These are phyloP conservation scores for Lavandula angustifolia DNA, from an alignment of 257 asterid species.

Conservation along the genomic window DNA sequence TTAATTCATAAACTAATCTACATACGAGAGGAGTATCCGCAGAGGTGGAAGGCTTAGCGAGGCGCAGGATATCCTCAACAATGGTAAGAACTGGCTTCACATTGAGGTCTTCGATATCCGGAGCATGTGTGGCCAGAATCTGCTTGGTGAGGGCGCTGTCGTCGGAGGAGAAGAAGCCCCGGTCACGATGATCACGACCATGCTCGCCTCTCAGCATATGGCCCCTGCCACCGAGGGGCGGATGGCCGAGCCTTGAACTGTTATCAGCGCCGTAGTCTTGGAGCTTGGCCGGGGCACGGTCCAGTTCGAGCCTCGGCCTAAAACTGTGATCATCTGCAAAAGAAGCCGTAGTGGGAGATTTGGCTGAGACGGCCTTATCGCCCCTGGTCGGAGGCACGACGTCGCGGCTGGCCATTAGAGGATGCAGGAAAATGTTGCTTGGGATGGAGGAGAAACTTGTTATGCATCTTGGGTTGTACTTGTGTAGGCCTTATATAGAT, in stretches of 20 bases:
- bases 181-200: conserved; percentile 6
- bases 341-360: background rate
- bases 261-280: background rate
- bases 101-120: conserved; percentile 26
- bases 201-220: conserved; percentile 1
- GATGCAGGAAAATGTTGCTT: background rate
- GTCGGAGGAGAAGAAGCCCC: conserved; percentile 30
- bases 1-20: background rate
- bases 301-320: conserved; percentile 14
- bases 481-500: conserved; percentile 22
- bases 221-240: background rate
- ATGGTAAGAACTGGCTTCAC: conserved; percentile 30
- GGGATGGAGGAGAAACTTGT: background rate
- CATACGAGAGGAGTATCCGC: background rate
- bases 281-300: background rate
- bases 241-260: background rate
- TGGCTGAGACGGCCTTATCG: background rate
- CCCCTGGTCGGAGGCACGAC: conserved; percentile 5
- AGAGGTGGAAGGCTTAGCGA: conserved; percentile 8
- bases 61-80: conserved; percentile 31
- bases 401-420: conserved; percentile 19
- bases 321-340: background rate
- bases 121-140: conserved; percentile 31
- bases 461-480: conserved; percentile 7
- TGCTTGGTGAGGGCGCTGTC: conserved; percentile 31